Evolutionary conservation across 31 red algal genomes (phyloP).

Genomic region (Odonthalia washingtoniensis): DNA sequence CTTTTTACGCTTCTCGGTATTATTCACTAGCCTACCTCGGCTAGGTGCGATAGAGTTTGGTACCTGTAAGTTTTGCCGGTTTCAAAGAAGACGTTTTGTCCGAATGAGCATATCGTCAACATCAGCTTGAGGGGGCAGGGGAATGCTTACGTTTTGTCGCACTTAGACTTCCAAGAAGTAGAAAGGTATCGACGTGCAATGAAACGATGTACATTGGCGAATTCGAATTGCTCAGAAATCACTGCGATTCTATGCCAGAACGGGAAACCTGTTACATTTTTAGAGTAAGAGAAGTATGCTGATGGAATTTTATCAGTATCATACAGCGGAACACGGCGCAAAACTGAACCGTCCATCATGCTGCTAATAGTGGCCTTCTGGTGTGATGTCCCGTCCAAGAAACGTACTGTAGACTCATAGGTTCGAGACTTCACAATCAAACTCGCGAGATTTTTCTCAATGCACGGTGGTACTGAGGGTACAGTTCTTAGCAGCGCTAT

Average conservation of each 20-base stretch:
- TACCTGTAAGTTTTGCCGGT: slow-evolving; percentile 28
- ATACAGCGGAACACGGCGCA: slow-evolving; percentile 4
- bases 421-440: background rate
- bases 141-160: slow-evolving; percentile 36
- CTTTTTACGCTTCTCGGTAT: slow-evolving; percentile 41
- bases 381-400: slow-evolving; percentile 20
- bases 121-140: slow-evolving; percentile 29
- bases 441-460: slow-evolving; percentile 21
- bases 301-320: background rate
- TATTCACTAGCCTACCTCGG: slow-evolving; percentile 35
- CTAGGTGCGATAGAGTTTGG: slow-evolving; percentile 27
- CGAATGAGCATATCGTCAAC: slow-evolving; percentile 37
- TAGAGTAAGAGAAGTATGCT: slow-evolving; percentile 22
- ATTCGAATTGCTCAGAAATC: too few species aligned
- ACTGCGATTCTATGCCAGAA: slow-evolving; percentile 44
- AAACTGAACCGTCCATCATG: slow-evolving; percentile 15
- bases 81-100: slow-evolving; percentile 1
- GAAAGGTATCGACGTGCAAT: slow-evolving; percentile 29
- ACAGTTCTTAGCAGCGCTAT: background rate
- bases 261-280: background rate
- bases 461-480: slow-evolving; percentile 7
- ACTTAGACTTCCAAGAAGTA: slow-evolving; percentile 42
- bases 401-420: slow-evolving; percentile 1
- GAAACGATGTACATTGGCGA: slow-evolving; percentile 26
- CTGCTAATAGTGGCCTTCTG: slow-evolving; percentile 46